Evolutionary conservation across 1,284 basidiomycete species (phyloP).

Genomic region (Ceraceosorus bombacis): DNA sequence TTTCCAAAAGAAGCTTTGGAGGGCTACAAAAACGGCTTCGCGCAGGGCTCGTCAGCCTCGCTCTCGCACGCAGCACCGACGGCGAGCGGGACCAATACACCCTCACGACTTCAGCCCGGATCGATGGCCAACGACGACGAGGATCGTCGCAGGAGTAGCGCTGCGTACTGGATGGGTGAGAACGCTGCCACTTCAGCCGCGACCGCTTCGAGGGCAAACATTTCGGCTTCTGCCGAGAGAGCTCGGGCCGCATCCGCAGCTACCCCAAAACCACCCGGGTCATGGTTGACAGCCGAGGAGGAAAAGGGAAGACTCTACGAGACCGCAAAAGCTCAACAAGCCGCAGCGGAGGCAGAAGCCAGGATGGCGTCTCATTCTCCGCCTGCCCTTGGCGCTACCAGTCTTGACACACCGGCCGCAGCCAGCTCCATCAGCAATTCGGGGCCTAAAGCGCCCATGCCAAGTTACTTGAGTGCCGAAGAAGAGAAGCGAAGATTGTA

Average conservation of each 20-base stretch:
- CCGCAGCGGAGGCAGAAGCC: conserved; percentile 1
- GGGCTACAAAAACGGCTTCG: no score
- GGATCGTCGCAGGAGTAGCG: conserved; percentile 3
- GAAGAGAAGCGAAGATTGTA: conserved; percentile 36
- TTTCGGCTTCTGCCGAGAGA: not conserved
- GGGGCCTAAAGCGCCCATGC: not conserved
- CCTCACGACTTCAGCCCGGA: not conserved
- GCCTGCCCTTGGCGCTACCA: conserved; percentile 1
- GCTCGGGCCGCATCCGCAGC: not conserved
- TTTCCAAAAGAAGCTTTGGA: conserved; percentile 15
- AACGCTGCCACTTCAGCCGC: conserved; percentile 4
- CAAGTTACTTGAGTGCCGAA: conserved; percentile 23
- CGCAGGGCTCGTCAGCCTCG: not conserved
- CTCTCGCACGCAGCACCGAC: not conserved
- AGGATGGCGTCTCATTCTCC: conserved; percentile 2
- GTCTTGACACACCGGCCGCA: conserved; percentile 2
- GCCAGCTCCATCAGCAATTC: conserved; percentile 1
- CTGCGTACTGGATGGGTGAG: conserved; percentile 8
- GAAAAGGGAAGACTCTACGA: conserved; percentile 7
- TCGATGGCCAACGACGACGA: not conserved
- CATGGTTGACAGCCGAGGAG: conserved; percentile 1
- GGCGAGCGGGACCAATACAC: not conserved
- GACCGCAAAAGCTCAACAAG: conserved; percentile 3
- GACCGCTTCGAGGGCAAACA: conserved; percentile 3
- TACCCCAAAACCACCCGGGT: not conserved